Conservation (phyloP, 164 flowering plant species). For the Nymphaea colorata region DNA sequence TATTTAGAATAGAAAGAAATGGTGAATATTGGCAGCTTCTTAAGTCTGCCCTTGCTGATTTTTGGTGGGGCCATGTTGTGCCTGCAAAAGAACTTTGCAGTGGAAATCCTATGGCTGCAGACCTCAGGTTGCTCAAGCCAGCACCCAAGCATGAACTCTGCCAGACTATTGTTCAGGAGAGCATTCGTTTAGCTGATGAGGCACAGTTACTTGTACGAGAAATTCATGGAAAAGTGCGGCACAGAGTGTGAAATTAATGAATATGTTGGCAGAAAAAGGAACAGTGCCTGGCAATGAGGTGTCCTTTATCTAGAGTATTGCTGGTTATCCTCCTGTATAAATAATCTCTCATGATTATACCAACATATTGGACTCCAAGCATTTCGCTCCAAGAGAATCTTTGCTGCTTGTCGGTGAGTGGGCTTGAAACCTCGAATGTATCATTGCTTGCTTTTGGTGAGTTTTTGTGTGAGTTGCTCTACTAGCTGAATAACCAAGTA, state of each 20-base stretch:
- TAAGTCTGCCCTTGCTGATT: slow-evolving; percentile 41
- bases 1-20: slow-evolving; percentile 44
- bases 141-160: slow-evolving; percentile 27
- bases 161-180: slow-evolving; percentile 23
- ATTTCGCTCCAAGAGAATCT: no score
- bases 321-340: no score
- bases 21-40: slow-evolving; percentile 37
- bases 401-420: no score
- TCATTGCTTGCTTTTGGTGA: no score
- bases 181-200: slow-evolving; percentile 30
- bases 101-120: background rate
- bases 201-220: slow-evolving; percentile 35
- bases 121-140: slow-evolving; percentile 16
- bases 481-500: no score
- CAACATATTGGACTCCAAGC: no score
- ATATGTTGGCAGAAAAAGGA: background rate
- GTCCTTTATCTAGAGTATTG: no score
- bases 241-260: slow-evolving; percentile 1
- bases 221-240: slow-evolving; percentile 27
- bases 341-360: no score
- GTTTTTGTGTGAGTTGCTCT: no score
- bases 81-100: slow-evolving; percentile 41
- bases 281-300: no score
- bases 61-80: slow-evolving; percentile 64
- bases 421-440: no score